Base-by-base conservation (phyloP, 2,329 filamentous ascomycete genomes). In the Verticillium nonalfalfae region DNA sequence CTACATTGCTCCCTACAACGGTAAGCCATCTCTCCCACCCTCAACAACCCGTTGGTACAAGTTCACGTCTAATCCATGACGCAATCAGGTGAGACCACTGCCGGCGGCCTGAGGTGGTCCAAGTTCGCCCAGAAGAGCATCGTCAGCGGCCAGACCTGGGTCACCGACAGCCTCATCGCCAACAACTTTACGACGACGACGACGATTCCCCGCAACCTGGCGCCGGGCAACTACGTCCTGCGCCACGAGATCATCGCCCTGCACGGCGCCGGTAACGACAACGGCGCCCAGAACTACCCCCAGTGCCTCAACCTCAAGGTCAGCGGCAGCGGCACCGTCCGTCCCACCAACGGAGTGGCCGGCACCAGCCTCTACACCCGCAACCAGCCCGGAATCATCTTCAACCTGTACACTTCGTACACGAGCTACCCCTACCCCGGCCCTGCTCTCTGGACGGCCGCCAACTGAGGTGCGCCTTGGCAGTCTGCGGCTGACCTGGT, bases 161-260 rank as follows among this genome's bases (percentile, higher is more conserved):
- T 81, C 52, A 73, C 81, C n/a, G 83, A 86, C 64, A 70, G 78
- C 60, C 70, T 84, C 64, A 77, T 83, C 58, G 68, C 69, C 55
- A 80, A 81, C 71, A 76, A 77, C 65, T 72, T 75, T 70, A 75
- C 76, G 59, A 81, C 79, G 75, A 74, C 75, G 55, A 73, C 82
- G 50, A 77, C 75, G 62, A 78, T 85, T 59, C 82, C 82, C 15
- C 60, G 67, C 15, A 73, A 73, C 62, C 72, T 85, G 55, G 76
- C 76, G 26, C 69, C 81, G 0, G 83, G 83, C 35, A 78, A 82
- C 67, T 85, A 85, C 65, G 79, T 85, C 59, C 74, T 84, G 45
- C 79, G 82, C 60, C 79, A 83, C 69, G 82, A 85, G 72, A 81
- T 84, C 68, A 80, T 85, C 59, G 81, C 78, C 14, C 78, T 85